These are phyloP conservation scores for Trifolium pratense DNA, from an alignment of 306 rosid genomes.

Conservation along the genomic window DNA sequence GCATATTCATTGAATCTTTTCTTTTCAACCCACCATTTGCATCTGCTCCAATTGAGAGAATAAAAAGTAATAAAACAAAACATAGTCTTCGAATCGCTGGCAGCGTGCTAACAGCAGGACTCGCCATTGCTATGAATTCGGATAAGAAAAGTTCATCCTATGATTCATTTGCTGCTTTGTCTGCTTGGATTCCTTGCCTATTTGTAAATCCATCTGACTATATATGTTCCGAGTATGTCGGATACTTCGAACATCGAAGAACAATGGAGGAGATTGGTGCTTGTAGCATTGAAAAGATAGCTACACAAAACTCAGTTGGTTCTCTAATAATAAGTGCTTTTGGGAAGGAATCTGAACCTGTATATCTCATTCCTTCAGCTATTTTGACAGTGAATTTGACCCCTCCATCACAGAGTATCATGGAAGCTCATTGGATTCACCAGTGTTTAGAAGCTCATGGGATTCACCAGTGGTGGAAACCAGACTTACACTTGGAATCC, in stretches of 20 bases:
- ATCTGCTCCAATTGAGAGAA: slow-evolving; percentile 80
- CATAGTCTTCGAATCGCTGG: slow-evolving; percentile 70
- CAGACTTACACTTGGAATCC: slow-evolving; percentile 47
- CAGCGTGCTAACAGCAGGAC: slow-evolving; percentile 81
- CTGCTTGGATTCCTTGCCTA: slow-evolving; percentile 74
- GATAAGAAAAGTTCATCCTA: slow-evolving; percentile 47
- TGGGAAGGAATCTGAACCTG: slow-evolving; percentile 72
- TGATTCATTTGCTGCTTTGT: slow-evolving; percentile 62
- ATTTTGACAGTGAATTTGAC: slow-evolving; percentile 50
- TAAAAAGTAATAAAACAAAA: no score
- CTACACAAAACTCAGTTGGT: slow-evolving; percentile 74
- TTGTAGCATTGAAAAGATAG: slow-evolving; percentile 69
- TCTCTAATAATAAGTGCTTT: slow-evolving; percentile 67
- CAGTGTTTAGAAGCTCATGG: slow-evolving; percentile 55
- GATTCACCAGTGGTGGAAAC: slow-evolving; percentile 76
- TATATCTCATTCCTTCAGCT: slow-evolving; percentile 92
- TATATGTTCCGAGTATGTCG: slow-evolving; percentile 73
- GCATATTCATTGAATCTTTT: slow-evolving; percentile 63
- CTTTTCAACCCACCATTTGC: slow-evolving; percentile 85
- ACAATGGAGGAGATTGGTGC: slow-evolving; percentile 86
- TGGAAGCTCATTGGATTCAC: no score
- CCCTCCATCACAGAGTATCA: slow-evolving; percentile 27
- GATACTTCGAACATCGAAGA: slow-evolving; percentile 85
- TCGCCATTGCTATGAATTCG: slow-evolving; percentile 62
- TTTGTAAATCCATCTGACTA: slow-evolving; percentile 81